These are phyloP conservation scores for Conticribra weissflogii DNA, from an alignment of 108 stramenopile genomes.

Conservation along the genomic window DNA sequence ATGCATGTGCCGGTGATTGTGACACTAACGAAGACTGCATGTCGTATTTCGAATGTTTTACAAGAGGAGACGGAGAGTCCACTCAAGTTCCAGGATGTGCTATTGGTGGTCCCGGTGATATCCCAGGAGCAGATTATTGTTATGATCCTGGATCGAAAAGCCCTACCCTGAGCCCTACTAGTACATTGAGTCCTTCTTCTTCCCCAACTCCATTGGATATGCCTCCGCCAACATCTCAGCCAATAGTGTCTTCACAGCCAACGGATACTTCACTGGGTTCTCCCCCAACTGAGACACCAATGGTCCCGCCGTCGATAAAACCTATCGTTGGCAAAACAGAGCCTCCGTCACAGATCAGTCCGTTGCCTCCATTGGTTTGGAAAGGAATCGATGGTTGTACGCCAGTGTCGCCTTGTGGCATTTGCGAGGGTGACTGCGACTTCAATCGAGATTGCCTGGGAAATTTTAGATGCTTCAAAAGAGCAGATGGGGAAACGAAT, in stretches of 20 bases:
- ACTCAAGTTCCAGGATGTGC: conserved; percentile 38
- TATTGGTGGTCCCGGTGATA: conserved; percentile 37
- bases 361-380: conserved; percentile 31
- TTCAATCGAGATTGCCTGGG: conserved; percentile 53
- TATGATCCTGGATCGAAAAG: conserved; percentile 8
- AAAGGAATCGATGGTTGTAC: conserved; percentile 21
- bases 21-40: conserved; percentile 49
- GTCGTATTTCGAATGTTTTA: conserved; percentile 22
- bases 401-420: conserved; percentile 29
- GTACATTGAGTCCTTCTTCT: neutral
- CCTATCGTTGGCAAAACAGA: too few species aligned
- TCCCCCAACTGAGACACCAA: too few species aligned
- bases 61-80: conserved; percentile 29
- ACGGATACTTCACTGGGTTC: too few species aligned
- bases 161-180: neutral
- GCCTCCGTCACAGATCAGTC: too few species aligned
- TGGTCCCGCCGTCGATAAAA: too few species aligned
- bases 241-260: too few species aligned
- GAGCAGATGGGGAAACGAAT: conserved; percentile 32
- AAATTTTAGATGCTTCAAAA: conserved; percentile 56
- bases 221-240: conserved; percentile 1
- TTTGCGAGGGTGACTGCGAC: conserved; percentile 74
- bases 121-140: conserved; percentile 47
- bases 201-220: neutral
- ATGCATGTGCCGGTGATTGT: conserved; percentile 72